These are phyloP conservation scores for Diospyros kaki DNA, from an alignment of 148 eudicot genomes.

Conservation along the genomic window DNA sequence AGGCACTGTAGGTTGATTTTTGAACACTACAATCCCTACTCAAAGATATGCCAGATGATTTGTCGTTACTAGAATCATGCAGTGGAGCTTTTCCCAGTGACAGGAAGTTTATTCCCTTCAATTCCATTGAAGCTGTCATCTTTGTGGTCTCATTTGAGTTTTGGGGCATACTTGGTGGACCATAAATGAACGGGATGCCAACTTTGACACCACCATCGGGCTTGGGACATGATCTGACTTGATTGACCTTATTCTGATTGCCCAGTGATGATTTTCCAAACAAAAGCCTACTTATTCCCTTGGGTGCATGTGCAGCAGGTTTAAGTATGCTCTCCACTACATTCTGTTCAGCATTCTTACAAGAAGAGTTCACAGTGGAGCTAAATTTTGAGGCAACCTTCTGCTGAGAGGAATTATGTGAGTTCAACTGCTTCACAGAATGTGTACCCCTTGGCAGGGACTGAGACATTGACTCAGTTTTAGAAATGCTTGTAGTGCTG, in stretches of 20 bases:
- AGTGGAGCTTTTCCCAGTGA: conserved; percentile 28
- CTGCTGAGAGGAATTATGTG: conserved; percentile 1
- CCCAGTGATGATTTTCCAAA: conserved; percentile 33
- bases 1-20: conserved; percentile 20
- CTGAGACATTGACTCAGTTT: conserved; percentile 19
- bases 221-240: conserved; percentile 27
- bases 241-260: conserved; percentile 26
- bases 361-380: conserved; percentile 17
- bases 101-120: conserved; percentile 32
- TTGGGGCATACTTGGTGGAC: conserved; percentile 10
- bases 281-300: conserved; percentile 58
- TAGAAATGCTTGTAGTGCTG: conserved; percentile 15
- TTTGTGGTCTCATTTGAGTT: conserved; percentile 20
- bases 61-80: conserved; percentile 20
- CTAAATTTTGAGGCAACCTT: conserved; percentile 16
- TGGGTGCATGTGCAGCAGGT: conserved; percentile 40
- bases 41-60: conserved; percentile 12
- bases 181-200: conserved; percentile 14
- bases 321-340: conserved; percentile 8
- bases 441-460: conserved; percentile 23
- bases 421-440: conserved; percentile 25
- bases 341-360: conserved; percentile 20
- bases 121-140: conserved; percentile 14
- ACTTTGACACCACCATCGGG: conserved; percentile 23
- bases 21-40: conserved; percentile 12